phyloP scores from a whole-genome alignment of 768 basidiomycete species.

The Tephrocybe rancida region DNA sequence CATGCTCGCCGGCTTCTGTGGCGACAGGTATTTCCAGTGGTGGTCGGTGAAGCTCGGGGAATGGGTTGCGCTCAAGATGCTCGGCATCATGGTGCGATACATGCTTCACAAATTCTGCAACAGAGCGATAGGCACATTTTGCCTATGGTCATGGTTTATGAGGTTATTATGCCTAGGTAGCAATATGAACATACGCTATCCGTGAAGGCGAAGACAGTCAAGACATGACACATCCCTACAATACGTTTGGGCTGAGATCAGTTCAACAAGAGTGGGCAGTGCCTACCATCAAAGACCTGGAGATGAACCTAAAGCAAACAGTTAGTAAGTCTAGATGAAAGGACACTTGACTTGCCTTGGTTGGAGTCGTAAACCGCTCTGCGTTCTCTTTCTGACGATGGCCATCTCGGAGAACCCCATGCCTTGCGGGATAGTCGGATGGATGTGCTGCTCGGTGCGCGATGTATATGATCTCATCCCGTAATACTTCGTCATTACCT shows the following conservation, averaged over 20 bases:
- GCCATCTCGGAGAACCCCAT: conserved; percentile 49
- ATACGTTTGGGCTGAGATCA: not conserved
- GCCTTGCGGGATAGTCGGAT: conserved; percentile 57
- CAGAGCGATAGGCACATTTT: conserved; percentile 59
- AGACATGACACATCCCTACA: conserved; percentile 71
- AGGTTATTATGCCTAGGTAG: not conserved
- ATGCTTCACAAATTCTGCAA: conserved; percentile 59
- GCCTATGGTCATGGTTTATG: conserved; percentile 36
- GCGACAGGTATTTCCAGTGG: conserved; percentile 24
- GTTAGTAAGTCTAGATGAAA: not conserved
- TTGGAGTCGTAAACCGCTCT: conserved; percentile 51
- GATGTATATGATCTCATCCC: conserved; percentile 78
- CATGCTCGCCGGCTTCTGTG: conserved; percentile 14
- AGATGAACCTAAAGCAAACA: conserved; percentile 56
- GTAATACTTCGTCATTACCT: conserved; percentile 72
- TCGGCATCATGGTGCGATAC: conserved; percentile 42
- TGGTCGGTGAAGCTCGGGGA: conserved; percentile 43
- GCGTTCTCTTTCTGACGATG: conserved; percentile 53
- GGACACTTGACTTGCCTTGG: conserved; percentile 38
- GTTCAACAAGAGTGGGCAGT: not conserved
- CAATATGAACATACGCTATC: conserved; percentile 43
- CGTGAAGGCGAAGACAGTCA: conserved; percentile 73
- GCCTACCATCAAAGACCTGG: conserved; percentile 72
- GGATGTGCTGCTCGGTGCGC: conserved; percentile 85
- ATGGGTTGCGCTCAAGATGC: conserved; percentile 43